Evolutionary conservation across 75 land plant species (phyloP).

Genomic region (Selaginella tamariscina): DNA sequence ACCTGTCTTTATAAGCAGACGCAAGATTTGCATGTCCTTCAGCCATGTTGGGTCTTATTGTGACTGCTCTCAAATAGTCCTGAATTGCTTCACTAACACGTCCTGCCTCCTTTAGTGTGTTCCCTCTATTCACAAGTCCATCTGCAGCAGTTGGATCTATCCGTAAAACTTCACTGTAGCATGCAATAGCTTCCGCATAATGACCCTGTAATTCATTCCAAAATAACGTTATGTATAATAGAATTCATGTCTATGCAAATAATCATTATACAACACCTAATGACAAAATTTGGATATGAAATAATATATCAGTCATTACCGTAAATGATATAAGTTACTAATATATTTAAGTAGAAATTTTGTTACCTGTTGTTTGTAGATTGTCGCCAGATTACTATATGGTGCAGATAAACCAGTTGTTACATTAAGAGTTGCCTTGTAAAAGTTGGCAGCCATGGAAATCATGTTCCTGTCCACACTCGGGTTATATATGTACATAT

Average conservation of each 20-base stretch:
- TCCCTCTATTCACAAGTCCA: slow-evolving; percentile 92
- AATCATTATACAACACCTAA: no score
- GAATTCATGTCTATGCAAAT: no score
- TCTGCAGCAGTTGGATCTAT: slow-evolving; percentile 96
- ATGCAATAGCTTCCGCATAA: slow-evolving; percentile 89
- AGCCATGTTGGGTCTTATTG: slow-evolving; percentile 83
- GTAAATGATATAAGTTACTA: not conserved
- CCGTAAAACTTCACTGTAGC: slow-evolving; percentile 95
- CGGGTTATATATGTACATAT: no score
- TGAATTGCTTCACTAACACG: slow-evolving; percentile 98
- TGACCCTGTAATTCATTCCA: slow-evolving; percentile 89
- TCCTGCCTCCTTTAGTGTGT: slow-evolving; percentile 90
- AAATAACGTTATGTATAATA: no score
- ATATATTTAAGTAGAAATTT: not conserved
- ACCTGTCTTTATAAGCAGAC: slow-evolving; percentile 99
- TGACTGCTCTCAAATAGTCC: slow-evolving; percentile 80
- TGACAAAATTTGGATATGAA: no score
- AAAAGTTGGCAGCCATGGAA: slow-evolving; percentile 3
- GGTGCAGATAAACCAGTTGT: slow-evolving; percentile 94
- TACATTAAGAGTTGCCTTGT: slow-evolving; percentile 11
- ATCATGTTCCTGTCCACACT: slow-evolving; percentile 5
- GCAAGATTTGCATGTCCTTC: slow-evolving; percentile 99
- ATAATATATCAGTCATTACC: no score
- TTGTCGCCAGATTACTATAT: slow-evolving; percentile 88
- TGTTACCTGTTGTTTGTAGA: slow-evolving; percentile 93